Base-by-base conservation (phyloP, 75 land plant species). In the Pinus tabuliformis region DNA sequence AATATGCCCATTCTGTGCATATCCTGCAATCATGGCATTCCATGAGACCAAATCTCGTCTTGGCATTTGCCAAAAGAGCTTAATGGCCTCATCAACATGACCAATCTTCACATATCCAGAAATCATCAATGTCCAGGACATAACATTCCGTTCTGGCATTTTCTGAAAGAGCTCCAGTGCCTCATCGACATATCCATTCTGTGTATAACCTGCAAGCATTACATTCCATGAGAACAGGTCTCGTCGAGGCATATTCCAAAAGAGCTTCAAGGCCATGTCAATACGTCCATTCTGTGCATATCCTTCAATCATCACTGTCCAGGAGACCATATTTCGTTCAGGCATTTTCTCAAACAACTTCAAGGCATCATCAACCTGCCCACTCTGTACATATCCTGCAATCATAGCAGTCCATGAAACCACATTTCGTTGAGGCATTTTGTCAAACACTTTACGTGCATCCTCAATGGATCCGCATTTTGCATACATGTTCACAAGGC, bases 191-290 rank as follows among this genome's bases (percentile, higher is more conserved):
- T 78, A 6, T 6, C 86, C 81, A 78, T 70, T 81, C 66, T 81
- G 78, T 11, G 78, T 74, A 60, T 75, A 86, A 6, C 80, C 80
- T 52, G 68, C 76, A 61, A 87, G 45, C 89, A 87, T 76, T 49
- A 87, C 76, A 77, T 85, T 87, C 81, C 87, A 87, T 6, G 82
- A 68, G 28, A 83, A 76, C 18, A 86, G 73, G 68, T 86, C 81
- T 61, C 71, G 58, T 28, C 52, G 57, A 7, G 75, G 74, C 78
- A 79, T 62, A 77, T 83, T 36, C 13, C 57, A 59, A 72, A 86
- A 86, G 57, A 77, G 56, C 56, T 37, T 6, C 11, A 76, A 56
- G 22, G 88, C 88, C 57, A 75, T 64, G 14, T 61, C 79, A 21
- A 80, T 28, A 9, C 37, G n/a, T 5, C 74, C 73, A 76, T 57